phyloP scores from a whole-genome alignment of 345 rosid genomes.

The Sapria himalayana region DNA sequence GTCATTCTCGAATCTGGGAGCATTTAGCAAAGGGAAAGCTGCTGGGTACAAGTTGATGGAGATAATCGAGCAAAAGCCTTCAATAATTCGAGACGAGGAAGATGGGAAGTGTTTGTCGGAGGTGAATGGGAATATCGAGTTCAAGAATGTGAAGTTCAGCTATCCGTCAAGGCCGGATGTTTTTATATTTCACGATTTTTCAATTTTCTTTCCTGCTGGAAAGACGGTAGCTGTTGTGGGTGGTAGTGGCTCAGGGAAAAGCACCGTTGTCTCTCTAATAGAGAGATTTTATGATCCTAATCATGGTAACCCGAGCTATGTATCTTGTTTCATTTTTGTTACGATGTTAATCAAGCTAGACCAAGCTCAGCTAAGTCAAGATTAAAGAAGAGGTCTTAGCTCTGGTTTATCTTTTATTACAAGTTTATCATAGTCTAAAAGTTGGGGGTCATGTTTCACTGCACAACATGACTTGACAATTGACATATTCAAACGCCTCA shows the following conservation, averaged over 20 bases:
- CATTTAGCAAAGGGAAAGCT: slow-evolving; percentile 95
- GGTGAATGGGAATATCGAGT: slow-evolving; percentile 76
- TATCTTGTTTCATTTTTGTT: too few species aligned
- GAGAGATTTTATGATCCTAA: slow-evolving; percentile 95
- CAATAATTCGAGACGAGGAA: slow-evolving; percentile 49
- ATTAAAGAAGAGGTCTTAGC: too few species aligned
- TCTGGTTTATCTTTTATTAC: too few species aligned
- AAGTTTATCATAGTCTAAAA: too few species aligned
- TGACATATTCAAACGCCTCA: too few species aligned
- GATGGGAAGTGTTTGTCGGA: slow-evolving; percentile 61
- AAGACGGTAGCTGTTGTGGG: slow-evolving; percentile 96
- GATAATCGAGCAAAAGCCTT: slow-evolving; percentile 76
- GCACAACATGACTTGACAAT: too few species aligned
- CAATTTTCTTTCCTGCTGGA: slow-evolving; percentile 88
- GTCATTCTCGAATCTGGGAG: slow-evolving; percentile 95
- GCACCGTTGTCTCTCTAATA: slow-evolving; percentile 87
- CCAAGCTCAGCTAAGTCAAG: too few species aligned
- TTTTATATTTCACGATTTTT: slow-evolving; percentile 59
- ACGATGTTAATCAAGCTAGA: too few species aligned
- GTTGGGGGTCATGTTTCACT: too few species aligned
- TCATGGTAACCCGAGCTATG: too few species aligned
- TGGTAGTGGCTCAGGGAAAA: slow-evolving; percentile 97
- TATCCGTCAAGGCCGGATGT: slow-evolving; percentile 98
- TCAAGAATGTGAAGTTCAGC: slow-evolving; percentile 81
- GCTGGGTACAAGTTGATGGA: slow-evolving; percentile 98